Conservation (phyloP, 345 rosid species). For the Eucalyptus pauciflora region DNA sequence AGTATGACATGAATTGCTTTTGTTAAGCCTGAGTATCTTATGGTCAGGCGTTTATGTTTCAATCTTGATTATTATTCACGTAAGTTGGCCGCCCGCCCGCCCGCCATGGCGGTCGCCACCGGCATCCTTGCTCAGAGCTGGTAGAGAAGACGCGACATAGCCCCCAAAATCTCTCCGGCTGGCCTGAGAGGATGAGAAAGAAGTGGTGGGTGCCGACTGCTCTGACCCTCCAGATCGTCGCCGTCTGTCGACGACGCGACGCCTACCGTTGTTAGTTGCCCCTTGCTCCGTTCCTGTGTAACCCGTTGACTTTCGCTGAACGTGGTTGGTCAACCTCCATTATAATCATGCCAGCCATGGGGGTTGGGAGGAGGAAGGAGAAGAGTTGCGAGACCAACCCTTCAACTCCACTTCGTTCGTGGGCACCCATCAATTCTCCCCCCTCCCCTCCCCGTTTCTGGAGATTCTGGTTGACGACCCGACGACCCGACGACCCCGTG, state of each 20-base stretch:
- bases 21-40: background rate
- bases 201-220: background rate
- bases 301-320: background rate
- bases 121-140: background rate
- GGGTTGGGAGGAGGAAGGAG: background rate
- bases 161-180: background rate
- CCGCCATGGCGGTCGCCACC: accelerated
- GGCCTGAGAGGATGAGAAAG: background rate
- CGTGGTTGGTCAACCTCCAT: background rate
- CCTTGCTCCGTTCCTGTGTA: background rate
- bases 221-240: background rate
- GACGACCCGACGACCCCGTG: background rate
- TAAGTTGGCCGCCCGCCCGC: accelerated
- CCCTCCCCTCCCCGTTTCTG: background rate
- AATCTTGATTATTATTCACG: background rate
- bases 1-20: background rate
- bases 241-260: background rate
- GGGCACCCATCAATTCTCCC: background rate
- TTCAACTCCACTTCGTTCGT: background rate
- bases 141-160: background rate
- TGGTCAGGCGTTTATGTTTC: background rate
- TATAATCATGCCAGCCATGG: background rate
- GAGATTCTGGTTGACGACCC: background rate
- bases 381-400: background rate
- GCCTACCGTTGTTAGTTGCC: background rate